Evolutionary conservation across 2,329 filamentous ascomycete species (phyloP).

Genomic region (Nemania abortiva): DNA sequence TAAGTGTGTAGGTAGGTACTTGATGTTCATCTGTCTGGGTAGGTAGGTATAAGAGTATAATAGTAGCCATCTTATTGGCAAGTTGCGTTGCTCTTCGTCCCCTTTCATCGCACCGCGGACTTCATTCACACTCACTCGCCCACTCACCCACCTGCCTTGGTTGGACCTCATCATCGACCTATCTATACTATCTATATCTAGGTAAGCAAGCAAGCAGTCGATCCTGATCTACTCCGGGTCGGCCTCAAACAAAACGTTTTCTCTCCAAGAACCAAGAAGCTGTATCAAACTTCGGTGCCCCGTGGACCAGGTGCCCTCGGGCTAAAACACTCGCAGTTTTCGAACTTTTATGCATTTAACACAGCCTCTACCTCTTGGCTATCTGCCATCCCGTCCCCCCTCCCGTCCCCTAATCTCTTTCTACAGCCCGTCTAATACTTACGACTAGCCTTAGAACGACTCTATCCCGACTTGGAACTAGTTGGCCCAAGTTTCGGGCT

Average conservation of each 20-base stretch:
- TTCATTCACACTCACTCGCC: too few species aligned
- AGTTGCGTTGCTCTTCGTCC: too few species aligned
- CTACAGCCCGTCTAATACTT: neutral
- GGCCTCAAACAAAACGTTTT: neutral
- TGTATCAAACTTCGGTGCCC: neutral
- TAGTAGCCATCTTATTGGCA: too few species aligned
- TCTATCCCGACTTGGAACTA: too few species aligned
- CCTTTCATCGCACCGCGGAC: too few species aligned
- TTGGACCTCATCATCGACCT: too few species aligned
- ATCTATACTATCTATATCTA: too few species aligned
- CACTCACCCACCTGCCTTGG: too few species aligned
- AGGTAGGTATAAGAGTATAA: too few species aligned
- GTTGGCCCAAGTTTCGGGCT: constrained; percentile 32
- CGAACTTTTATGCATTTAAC: neutral
- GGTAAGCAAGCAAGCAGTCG: neutral
- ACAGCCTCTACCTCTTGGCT: too few species aligned
- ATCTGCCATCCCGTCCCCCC: neutral
- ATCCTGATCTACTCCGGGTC: neutral
- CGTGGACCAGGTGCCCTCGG: neutral
- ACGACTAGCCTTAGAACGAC: neutral
- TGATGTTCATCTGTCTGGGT: too few species aligned
- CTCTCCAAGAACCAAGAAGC: neutral
- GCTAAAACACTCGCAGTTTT: neutral
- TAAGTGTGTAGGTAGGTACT: too few species aligned
- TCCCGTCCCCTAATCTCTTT: neutral